Evolutionary conservation across 2,329 filamentous ascomycete species (phyloP), one percentile per base, ranked within the genome.

Genomic region (Arthrobotrys megalospora): DNA sequence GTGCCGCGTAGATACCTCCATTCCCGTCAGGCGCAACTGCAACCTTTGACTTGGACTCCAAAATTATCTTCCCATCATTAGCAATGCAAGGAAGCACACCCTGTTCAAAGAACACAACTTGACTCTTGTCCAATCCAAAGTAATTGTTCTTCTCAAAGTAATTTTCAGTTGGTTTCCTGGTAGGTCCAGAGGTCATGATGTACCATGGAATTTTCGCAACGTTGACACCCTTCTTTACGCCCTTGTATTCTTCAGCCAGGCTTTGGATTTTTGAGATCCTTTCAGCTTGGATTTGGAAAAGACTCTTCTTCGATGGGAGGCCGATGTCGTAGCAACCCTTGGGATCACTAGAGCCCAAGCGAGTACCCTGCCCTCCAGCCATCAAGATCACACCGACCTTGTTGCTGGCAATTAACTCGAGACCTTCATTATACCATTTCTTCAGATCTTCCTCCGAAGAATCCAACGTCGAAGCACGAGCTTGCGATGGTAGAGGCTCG

Each of bases 291-390:
- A 99, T 92, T 87, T 98, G 94, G 89, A 99, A 99, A 77, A 99
- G 89, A 14, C 94, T 94, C 88, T 99, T 99, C 84, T 91, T 86
- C 81, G 93, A 97, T 36, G 95, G 93, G 72, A 99, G 89, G 16
- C 94, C 94, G 84, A 99, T 98, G 84, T 99, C 91, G 86, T 93
- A 99, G 89, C 95, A 98, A 72, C 96, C 96, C 88, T 99, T 99
- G 81, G 96, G 96, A 16, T 91, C 95, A 72, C 94, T 96, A 87
- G 94, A 97, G 81, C 96, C 96, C 80, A 99, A 87, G 80, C 96
- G 90, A 79, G 96, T 99, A 80, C 96, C 96, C 86, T 99, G 96
- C 38, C 96, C 96, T 83, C 96, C 96, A 68, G 96, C 96, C 93
- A 99, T 96, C 83, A 99, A 89, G 64, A 99, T 93, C 16, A 99